These are phyloP conservation scores for Hamamelis virginiana DNA, from an alignment of 164 flowering plant species.

Conservation along the genomic window DNA sequence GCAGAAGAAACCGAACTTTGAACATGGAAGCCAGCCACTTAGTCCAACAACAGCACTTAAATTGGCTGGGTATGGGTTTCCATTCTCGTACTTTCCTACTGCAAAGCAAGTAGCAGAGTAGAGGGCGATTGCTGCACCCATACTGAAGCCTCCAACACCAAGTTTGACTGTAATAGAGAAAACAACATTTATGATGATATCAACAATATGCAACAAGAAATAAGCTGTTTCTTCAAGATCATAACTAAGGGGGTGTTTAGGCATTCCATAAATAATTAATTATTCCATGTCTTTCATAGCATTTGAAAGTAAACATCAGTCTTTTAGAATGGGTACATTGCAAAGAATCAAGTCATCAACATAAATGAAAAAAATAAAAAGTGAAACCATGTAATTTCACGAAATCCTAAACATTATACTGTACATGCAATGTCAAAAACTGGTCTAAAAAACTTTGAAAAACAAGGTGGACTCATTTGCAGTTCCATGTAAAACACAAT, in stretches of 20 bases:
- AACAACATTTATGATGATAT: not conserved
- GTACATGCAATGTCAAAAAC: not conserved
- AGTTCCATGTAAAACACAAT: not conserved
- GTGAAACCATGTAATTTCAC: not conserved
- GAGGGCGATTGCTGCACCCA: constrained; percentile 48
- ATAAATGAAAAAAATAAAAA: not conserved
- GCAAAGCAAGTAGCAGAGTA: constrained; percentile 41
- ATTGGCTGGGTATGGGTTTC: constrained; percentile 33
- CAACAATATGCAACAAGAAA: not conserved
- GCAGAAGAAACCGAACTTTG: constrained; percentile 32
- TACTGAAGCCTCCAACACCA: constrained; percentile 53
- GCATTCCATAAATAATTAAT: not conserved
- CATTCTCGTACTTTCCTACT: constrained; percentile 36
- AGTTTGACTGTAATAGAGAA: constrained; percentile 35
- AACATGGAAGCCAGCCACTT: constrained; percentile 65
- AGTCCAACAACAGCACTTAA: constrained; percentile 44
- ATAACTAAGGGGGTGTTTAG: not conserved
- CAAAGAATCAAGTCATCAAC: not conserved
- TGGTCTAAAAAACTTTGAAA: not conserved
- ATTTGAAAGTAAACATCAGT: no score
- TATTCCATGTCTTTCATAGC: not conserved
- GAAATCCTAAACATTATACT: not conserved
- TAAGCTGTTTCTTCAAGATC: no score
- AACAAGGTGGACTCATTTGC: not conserved
- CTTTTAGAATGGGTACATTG: not conserved